Evolutionary conservation across 108 stramenopile species (phyloP).

Genomic region (Skeletonema grethae): DNA sequence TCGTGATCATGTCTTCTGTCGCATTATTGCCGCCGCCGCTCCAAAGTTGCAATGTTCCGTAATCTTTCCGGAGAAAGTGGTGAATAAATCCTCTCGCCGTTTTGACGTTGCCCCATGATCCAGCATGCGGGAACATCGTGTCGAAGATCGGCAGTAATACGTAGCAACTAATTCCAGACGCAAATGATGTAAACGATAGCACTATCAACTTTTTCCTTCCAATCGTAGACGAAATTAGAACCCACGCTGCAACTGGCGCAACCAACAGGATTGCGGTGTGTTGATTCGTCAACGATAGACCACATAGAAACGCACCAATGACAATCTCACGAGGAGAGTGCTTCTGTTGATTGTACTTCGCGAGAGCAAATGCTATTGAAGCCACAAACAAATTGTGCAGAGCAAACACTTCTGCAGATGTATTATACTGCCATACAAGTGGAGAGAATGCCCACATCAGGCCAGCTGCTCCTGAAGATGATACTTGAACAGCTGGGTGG

Average conservation of each 20-base stretch:
- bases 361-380: conserved; percentile 29
- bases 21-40: conserved; percentile 39
- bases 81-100: conserved; percentile 56
- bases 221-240: conserved; percentile 33
- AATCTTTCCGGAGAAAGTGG: conserved; percentile 72
- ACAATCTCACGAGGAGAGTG: background rate
- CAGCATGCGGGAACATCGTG: conserved; percentile 44
- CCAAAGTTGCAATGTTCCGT: conserved; percentile 76
- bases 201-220: conserved; percentile 15
- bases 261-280: conserved; percentile 73
- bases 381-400: conserved; percentile 77
- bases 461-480: conserved; percentile 28
- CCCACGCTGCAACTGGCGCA: conserved; percentile 48
- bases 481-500: background rate
- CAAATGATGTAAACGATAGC: conserved; percentile 29
- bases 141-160: conserved; percentile 56
- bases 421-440: conserved; percentile 79
- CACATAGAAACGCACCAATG: conserved; percentile 65
- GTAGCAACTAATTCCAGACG: conserved; percentile 55
- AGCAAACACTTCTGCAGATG: conserved; percentile 85
- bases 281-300: conserved; percentile 79
- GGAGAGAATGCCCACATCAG: conserved; percentile 63
- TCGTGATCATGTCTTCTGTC: conserved; percentile 38
- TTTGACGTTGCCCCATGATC: conserved; percentile 79
- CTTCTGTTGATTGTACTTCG: conserved; percentile 16